Evolutionary conservation across 73 alveolate species (phyloP).

Genomic region (Blepharisma stoltei): DNA sequence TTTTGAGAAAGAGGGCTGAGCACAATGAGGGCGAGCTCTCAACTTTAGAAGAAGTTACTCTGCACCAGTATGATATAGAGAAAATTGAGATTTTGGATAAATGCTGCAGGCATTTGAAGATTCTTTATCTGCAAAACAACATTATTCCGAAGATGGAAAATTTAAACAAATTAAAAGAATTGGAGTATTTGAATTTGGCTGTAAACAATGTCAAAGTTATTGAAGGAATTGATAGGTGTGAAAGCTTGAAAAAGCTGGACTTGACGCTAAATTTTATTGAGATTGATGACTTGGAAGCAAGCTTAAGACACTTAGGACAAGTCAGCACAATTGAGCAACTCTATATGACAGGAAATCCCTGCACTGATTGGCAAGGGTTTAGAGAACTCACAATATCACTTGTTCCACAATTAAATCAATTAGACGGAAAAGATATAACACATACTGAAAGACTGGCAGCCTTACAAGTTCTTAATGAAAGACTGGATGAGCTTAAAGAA

Average conservation of each 20-base stretch:
- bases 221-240: constrained; percentile 96
- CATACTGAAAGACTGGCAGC: constrained; percentile 87
- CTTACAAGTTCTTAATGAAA: constrained; percentile 36
- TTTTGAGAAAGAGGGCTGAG: constrained; percentile 93
- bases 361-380: constrained; percentile 86
- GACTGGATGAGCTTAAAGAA: constrained; percentile 44
- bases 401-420: constrained; percentile 66
- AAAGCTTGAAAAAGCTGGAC: constrained; percentile 92
- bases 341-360: constrained; percentile 94
- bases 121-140: constrained; percentile 94
- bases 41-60: constrained; percentile 92
- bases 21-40: constrained; percentile 98
- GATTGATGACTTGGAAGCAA: constrained; percentile 84
- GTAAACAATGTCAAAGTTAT: constrained; percentile 89
- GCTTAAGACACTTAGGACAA: constrained; percentile 43
- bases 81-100: constrained; percentile 81
- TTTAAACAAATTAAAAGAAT: constrained; percentile 87
- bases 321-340: constrained; percentile 64
- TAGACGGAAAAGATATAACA: constrained; percentile 90
- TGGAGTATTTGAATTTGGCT: constrained; percentile 97
- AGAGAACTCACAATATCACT: constrained; percentile 73
- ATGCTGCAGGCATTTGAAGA: constrained; percentile 61
- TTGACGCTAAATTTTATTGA: constrained; percentile 95
- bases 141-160: constrained; percentile 95
- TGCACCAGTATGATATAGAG: constrained; percentile 88